A percentile compares a stretch with the other conserved stretches of the same genome.
Evolutionary conservation across 768 basidiomycete genomes (phyloP).

Genomic region (Suillus decipiens): DNA sequence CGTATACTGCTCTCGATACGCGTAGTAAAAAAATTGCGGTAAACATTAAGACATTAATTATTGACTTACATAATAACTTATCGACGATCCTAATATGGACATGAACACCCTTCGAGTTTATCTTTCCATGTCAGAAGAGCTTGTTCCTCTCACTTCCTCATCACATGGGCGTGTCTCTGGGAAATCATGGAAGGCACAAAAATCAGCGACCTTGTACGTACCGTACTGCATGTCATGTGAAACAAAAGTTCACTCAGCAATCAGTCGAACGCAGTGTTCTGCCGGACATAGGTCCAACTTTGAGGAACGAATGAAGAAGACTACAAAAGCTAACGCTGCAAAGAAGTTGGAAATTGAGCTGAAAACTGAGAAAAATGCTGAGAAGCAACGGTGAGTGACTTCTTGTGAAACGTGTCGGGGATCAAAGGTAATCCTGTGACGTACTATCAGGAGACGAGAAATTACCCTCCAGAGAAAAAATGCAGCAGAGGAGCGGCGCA

Average conservation of each 20-base stretch:
- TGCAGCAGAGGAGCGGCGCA: slow-evolving; percentile 69
- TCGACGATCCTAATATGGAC: neutral
- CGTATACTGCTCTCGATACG: no score
- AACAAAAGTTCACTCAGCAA: neutral
- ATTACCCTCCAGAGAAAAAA: slow-evolving; percentile 71
- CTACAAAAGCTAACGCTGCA: slow-evolving; percentile 63
- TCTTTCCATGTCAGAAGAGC: neutral
- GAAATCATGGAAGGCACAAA: slow-evolving; percentile 63
- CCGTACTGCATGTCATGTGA: slow-evolving; percentile 1
- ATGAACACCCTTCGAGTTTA: neutral
- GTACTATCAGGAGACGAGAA: slow-evolving; percentile 53
- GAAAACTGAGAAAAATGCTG: slow-evolving; percentile 74
- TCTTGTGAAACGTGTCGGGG: neutral
- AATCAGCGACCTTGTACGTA: slow-evolving; percentile 53
- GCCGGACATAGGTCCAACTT: slow-evolving; percentile 69
- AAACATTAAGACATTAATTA: neutral
- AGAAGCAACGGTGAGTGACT: slow-evolving; percentile 53
- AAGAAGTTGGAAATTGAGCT: slow-evolving; percentile 75
- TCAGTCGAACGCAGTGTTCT: slow-evolving; percentile 64
- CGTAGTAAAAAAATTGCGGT: no score
- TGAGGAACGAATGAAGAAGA: slow-evolving; percentile 69
- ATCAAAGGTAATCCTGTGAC: slow-evolving; percentile 7
- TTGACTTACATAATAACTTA: neutral
- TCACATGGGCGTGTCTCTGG: slow-evolving; percentile 68
- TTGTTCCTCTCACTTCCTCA: slow-evolving; percentile 50